Evolutionary conservation across 345 rosid species (phyloP).

Genomic region (Rhodomyrtus tomentosa): DNA sequence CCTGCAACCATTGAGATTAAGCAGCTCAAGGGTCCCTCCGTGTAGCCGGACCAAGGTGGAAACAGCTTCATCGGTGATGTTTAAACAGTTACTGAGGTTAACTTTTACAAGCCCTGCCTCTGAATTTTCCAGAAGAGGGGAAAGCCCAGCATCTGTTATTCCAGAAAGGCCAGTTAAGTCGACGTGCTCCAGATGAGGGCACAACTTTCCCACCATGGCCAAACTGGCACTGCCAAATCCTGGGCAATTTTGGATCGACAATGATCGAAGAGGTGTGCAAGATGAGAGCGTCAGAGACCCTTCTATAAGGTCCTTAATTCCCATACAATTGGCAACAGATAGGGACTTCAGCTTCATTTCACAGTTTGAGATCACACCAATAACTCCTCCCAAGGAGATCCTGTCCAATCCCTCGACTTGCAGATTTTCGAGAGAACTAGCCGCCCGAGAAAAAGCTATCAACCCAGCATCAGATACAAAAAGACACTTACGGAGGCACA

Average conservation of each 20-base stretch:
- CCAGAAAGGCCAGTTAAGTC: constrained; percentile 47
- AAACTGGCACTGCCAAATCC: constrained; percentile 53
- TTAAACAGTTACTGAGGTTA: constrained; percentile 46
- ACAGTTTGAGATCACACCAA: constrained; percentile 34
- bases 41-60: constrained; percentile 31
- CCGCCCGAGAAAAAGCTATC: constrained; percentile 33
- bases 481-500: constrained; percentile 55
- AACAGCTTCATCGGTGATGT: constrained; percentile 43
- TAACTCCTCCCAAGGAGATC: constrained; percentile 35
- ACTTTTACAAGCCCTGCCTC: constrained; percentile 55
- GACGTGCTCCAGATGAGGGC: constrained; percentile 57
- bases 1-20: constrained; percentile 58
- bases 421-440: constrained; percentile 54
- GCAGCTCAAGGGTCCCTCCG: constrained; percentile 47
- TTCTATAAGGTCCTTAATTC: constrained; percentile 36
- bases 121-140: constrained; percentile 33
- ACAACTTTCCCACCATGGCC: constrained; percentile 43
- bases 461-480: constrained; percentile 54
- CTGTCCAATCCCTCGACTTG: constrained; percentile 60
- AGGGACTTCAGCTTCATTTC: constrained; percentile 43
- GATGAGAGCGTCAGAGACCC: constrained; percentile 16
- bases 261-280: constrained; percentile 34
- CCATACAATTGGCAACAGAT: constrained; percentile 44
- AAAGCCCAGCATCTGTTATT: constrained; percentile 51
- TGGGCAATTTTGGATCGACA: constrained; percentile 51